Percentiles rank a stretch among this genome's conserved stretches.
Conservation (phyloP, 345 rosid species). For the Jatropha curcas region DNA sequence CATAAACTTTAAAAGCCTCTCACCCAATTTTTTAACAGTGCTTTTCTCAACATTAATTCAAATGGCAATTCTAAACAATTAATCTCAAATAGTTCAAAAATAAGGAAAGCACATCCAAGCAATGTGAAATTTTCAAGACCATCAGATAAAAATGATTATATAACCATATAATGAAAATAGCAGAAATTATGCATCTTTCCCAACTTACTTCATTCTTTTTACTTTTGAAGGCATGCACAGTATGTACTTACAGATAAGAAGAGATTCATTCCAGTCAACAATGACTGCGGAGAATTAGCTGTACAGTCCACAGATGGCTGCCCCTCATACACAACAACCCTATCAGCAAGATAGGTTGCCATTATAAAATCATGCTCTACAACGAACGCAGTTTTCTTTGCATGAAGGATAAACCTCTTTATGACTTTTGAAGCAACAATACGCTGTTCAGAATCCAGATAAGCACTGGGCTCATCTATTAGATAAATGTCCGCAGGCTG, state of each 20-base stretch:
- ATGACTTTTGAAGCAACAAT: slow-evolving; percentile 97
- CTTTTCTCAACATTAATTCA: too few species aligned
- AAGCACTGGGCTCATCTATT: slow-evolving; percentile 98
- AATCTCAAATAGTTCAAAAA: background rate
- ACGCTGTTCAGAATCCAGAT: slow-evolving; percentile 99
- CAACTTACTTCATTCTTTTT: background rate
- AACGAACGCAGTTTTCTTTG: slow-evolving; percentile 97
- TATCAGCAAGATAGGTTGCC: slow-evolving; percentile 93
- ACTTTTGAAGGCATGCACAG: background rate
- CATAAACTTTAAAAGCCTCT: too few species aligned
- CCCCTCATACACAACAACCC: slow-evolving; percentile 96
- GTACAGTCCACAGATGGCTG: slow-evolving; percentile 77
- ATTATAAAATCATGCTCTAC: slow-evolving; percentile 99
- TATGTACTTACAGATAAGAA: slow-evolving; percentile 78
- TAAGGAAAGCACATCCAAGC: background rate
- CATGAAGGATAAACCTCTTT: slow-evolving; percentile 94
- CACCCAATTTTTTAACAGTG: too few species aligned
- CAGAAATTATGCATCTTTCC: background rate
- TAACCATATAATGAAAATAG: background rate
- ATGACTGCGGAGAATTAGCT: slow-evolving; percentile 94
- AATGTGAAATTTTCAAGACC: background rate
- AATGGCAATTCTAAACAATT: too few species aligned
- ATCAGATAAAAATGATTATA: background rate
- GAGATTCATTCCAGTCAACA: slow-evolving; percentile 97
- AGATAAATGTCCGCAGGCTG: slow-evolving; percentile 99